A percentile compares a stretch with the other conserved stretches of the same genome.
Conservation (phyloP, 176 grass and related monocot genomes). For the Eremochloa ophiuroides region DNA sequence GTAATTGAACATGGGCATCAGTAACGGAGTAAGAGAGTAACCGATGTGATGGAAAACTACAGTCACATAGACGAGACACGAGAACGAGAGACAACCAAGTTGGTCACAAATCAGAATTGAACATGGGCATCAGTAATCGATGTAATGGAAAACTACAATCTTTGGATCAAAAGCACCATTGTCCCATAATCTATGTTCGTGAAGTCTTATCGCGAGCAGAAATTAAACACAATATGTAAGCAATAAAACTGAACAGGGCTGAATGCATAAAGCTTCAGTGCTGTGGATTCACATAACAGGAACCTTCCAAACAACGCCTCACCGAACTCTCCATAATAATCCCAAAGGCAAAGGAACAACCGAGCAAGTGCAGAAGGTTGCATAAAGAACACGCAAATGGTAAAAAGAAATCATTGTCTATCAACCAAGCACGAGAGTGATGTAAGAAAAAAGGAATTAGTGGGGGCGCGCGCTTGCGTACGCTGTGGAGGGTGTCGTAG, state of each 20-base stretch:
- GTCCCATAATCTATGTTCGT: background rate
- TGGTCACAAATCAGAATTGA: background rate
- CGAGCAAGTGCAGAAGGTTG: background rate
- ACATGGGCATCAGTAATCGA: background rate
- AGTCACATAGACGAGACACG: background rate
- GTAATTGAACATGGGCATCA: background rate
- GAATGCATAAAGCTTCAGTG: background rate
- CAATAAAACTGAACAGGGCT: conserved; percentile 36
- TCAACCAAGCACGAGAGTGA: background rate
- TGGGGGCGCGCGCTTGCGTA: conserved; percentile 1
- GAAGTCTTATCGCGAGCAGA: background rate
- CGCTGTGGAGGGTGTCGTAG: conserved; percentile 71
- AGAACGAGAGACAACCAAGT: background rate
- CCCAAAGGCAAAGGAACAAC: background rate
- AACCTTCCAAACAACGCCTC: conserved; percentile 15
- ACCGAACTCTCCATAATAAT: background rate
- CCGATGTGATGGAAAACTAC: background rate
- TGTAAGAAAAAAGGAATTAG: background rate
- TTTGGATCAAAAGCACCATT: background rate
- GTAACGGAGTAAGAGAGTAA: no score
- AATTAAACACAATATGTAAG: background rate
- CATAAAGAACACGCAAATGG: conserved; percentile 17
- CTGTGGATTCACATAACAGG: conserved; percentile 16
- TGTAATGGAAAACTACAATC: background rate
- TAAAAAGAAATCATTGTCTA: background rate